Percentiles rank a stretch among this genome's conserved stretches.
These are phyloP conservation scores for Solanum sejunctum DNA, from an alignment of 257 asterid genomes.

Conservation along the genomic window DNA sequence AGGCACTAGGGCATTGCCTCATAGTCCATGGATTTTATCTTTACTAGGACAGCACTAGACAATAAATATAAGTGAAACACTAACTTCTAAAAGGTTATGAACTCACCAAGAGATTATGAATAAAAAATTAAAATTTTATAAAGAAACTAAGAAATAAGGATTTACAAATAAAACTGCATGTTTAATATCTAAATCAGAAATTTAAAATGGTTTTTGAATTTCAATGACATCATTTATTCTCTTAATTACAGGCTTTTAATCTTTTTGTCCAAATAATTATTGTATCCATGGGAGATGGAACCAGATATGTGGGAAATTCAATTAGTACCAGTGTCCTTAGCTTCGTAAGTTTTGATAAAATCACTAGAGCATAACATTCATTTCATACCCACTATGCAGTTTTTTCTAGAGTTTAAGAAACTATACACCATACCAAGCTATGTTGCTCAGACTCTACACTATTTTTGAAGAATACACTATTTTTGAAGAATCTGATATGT, in stretches of 20 bases:
- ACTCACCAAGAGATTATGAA: too few species aligned
- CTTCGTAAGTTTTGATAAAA: background rate
- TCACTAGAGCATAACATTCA: background rate
- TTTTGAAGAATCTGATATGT: too few species aligned
- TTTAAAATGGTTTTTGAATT: too few species aligned
- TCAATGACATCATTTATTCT: too few species aligned
- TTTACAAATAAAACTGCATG: too few species aligned
- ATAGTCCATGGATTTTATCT: background rate
- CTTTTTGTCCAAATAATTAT: too few species aligned
- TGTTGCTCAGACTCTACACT: background rate
- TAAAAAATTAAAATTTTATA: too few species aligned
- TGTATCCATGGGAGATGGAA: background rate
- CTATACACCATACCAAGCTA: background rate
- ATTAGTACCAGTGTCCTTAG: background rate
- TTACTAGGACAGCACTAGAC: background rate
- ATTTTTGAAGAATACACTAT: too few species aligned
- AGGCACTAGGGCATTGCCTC: background rate
- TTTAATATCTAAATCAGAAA: too few species aligned
- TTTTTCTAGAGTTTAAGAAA: background rate
- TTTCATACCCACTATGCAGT: background rate
- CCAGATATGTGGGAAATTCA: background rate
- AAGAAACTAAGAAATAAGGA: too few species aligned
- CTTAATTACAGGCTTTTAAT: too few species aligned
- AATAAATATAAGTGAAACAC: too few species aligned
- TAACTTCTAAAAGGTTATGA: background rate